Evolutionary conservation across 305 asterid species (phyloP), one percentile per base, ranked within the genome.

Genomic region (Salvia sclarea): DNA sequence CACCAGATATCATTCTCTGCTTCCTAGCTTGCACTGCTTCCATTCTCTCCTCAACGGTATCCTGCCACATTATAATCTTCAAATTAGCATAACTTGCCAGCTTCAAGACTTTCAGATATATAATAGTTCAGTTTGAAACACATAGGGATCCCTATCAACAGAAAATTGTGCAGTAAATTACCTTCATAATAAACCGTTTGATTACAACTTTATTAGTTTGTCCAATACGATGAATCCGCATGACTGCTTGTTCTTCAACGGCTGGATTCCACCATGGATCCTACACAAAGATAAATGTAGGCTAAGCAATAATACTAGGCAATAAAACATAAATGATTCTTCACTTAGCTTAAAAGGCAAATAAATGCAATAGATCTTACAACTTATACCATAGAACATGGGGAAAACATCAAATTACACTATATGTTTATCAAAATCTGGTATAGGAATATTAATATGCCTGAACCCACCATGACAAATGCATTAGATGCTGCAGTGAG

Each of bases 211-310:
- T 87, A 75, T 89, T 84, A 37, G 92, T 89, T 78, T 94, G 99
- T 72, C 99, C 98, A 48, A 94, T 89, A 44, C 99, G 97, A 82
- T 94, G 98, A 79, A 94, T 90, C 58, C 98, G 96, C 99, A 94
- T 94, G 40, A 94, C 97, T 31, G 99, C 98, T 79, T 94, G 98
- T 53, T 94, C 99, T 81, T 94, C 98, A 40, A 94, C 98, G 50
- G 99, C 99, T 28, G 98, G 97, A 83, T 94, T 94, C 98, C 99
- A 94, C 99, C 98, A 94, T 6, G 99, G 99, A 83, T 94, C 99
- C 98, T 93, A 80, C 72, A 72, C 22, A 16, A 20, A 58, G 21
- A 61, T 37, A 57, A 48, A 64, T 33, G 44, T 48, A 77, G 28
- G 52, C 53, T 33, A 35, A 60, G n/a, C 9, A 25, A 25, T 25